phyloP scores from a whole-genome alignment of 2,329 filamentous ascomycete species.

The Hirsutella thompsonii region DNA sequence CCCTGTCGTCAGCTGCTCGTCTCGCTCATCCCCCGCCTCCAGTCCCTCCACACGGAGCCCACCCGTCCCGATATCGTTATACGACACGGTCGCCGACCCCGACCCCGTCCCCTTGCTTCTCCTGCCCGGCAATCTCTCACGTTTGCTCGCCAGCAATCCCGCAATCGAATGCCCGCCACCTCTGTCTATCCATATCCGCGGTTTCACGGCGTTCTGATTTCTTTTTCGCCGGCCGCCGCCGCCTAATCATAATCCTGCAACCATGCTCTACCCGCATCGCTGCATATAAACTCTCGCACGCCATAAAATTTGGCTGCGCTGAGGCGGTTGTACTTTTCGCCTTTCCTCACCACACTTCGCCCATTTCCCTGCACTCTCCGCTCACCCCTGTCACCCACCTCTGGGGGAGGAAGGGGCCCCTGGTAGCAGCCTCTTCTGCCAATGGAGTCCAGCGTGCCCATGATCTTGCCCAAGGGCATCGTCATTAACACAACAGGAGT shows the following conservation, averaged over 20 bases:
- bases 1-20: not conserved
- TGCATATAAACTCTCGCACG: constrained; percentile 9
- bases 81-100: not conserved
- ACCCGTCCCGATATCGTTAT: not conserved
- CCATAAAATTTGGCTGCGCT: constrained; percentile 4
- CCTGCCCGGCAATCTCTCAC: not conserved
- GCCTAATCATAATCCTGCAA: constrained; percentile 3
- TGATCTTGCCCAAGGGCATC: constrained; percentile 44
- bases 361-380: too few species aligned
- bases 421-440: not conserved
- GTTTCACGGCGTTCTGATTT: not conserved
- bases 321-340: not conserved
- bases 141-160: not conserved
- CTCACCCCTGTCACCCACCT: not conserved
- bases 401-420: not conserved
- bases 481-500: constrained; percentile 39
- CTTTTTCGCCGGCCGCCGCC: not conserved
- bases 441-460: constrained; percentile 23
- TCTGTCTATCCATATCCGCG: not conserved
- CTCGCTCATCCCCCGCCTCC: too few species aligned
- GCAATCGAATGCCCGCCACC: not conserved
- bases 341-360: not conserved
- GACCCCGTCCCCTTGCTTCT: not conserved
- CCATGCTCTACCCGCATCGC: constrained; percentile 10
- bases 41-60: too few species aligned